Conservation (phyloP, 805 yeast species). For the Dipodascus albidus region DNA sequence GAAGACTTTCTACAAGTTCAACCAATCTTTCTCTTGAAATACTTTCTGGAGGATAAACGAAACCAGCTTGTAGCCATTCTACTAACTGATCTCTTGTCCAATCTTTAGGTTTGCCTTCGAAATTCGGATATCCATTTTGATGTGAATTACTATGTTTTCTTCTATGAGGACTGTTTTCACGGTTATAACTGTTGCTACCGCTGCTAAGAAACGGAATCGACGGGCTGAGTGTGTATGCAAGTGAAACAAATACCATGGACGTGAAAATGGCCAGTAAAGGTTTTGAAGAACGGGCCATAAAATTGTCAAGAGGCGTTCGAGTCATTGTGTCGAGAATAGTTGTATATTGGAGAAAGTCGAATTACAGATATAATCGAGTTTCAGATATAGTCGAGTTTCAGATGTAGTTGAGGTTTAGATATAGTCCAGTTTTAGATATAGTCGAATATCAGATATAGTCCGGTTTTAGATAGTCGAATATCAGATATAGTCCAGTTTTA, state of each 20-base stretch:
- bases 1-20: constrained; percentile 9
- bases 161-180: neutral
- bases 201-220: too few species aligned
- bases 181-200: too few species aligned
- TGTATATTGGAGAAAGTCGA: too few species aligned
- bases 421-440: too few species aligned
- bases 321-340: too few species aligned
- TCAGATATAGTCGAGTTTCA: too few species aligned
- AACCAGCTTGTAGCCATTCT: constrained; percentile 14
- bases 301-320: neutral
- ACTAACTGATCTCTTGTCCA: constrained; percentile 14
- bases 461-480: too few species aligned
- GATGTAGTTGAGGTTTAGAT: too few species aligned
- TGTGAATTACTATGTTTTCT: neutral
- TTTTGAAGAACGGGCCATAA: neutral
- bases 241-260: neutral
- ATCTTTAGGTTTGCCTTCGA: constrained; percentile 2
- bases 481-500: too few species aligned
- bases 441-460: too few species aligned
- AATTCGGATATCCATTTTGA: neutral
- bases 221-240: neutral
- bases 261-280: neutral
- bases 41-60: constrained; percentile 14
- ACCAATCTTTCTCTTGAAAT: constrained; percentile 11
- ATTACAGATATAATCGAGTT: too few species aligned